These are phyloP conservation scores for Truncatella angustata DNA, from an alignment of 2,329 filamentous ascomycete genomes.

Conservation along the genomic window DNA sequence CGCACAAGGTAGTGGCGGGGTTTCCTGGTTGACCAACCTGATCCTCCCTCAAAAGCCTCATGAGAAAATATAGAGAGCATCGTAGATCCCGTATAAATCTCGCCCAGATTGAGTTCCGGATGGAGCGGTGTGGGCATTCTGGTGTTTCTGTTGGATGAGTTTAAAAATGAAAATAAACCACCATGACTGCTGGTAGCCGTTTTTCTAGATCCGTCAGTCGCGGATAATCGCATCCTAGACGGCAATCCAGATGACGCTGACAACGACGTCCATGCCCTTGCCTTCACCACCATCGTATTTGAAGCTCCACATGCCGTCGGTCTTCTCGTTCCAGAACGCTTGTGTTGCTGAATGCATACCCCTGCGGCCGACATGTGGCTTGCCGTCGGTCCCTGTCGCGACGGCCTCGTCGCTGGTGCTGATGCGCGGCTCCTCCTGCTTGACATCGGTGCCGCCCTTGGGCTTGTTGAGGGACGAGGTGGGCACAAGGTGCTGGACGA, in stretches of 20 bases:
- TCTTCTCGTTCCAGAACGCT: conserved; percentile 88
- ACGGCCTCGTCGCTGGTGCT: conserved; percentile 52
- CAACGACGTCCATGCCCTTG: conserved; percentile 68
- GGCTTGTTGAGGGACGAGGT: conserved; percentile 63
- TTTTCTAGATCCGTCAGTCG: not conserved
- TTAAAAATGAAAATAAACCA: too few relatives aligned
- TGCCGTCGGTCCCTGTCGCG: conserved; percentile 58
- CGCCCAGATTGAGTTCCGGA: too few relatives aligned
- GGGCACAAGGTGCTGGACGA: conserved; percentile 86
- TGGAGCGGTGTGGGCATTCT: too few relatives aligned
- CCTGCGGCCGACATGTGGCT: conserved; percentile 75
- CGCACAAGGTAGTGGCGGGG: not conserved
- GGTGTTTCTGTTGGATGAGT: too few relatives aligned
- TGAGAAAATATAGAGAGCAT: not conserved
- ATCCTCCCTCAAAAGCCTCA: not conserved
- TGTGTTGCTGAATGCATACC: conserved; percentile 88
- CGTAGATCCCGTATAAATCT: not conserved
- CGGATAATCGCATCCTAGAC: conserved; percentile 40
- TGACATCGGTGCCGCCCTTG: conserved; percentile 46
- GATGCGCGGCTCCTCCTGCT: conserved; percentile 49
- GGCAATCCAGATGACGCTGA: conserved; percentile 77
- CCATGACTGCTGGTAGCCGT: too few relatives aligned
- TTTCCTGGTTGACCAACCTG: not conserved
- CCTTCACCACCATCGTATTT: conserved; percentile 71
- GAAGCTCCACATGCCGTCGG: conserved; percentile 86